Conservation (phyloP, 2,329 filamentous ascomycete species). For the Penicillium paneum region DNA sequence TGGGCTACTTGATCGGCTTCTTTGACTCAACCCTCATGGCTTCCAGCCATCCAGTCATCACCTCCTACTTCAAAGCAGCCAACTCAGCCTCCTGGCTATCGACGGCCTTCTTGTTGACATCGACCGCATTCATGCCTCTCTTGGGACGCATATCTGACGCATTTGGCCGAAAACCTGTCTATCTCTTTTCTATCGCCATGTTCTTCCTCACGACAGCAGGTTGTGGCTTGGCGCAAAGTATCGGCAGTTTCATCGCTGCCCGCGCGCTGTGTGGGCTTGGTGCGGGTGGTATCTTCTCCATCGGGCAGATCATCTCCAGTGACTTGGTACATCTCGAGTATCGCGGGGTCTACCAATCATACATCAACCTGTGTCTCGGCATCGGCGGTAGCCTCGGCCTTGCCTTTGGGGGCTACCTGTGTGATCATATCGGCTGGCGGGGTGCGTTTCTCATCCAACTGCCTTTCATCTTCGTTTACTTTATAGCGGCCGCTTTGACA, state of each 20-base stretch:
- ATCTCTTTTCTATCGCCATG: slow-evolving; percentile 59
- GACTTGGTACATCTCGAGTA: slow-evolving; percentile 73
- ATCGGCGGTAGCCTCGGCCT: slow-evolving; percentile 39
- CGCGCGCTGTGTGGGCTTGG: slow-evolving; percentile 69
- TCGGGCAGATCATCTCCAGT: slow-evolving; percentile 59
- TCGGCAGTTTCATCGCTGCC: slow-evolving; percentile 68
- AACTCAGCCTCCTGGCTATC: slow-evolving; percentile 81
- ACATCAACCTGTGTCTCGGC: slow-evolving; percentile 40
- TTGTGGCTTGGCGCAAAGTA: slow-evolving; percentile 67
- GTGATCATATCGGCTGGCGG: slow-evolving; percentile 42
- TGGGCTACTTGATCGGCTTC: slow-evolving; percentile 55
- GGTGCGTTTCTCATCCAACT: slow-evolving; percentile 50
- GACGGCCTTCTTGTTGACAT: slow-evolving; percentile 73
- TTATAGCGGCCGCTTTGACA: slow-evolving; percentile 25
- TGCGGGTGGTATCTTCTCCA: slow-evolving; percentile 68
- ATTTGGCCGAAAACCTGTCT: slow-evolving; percentile 66
- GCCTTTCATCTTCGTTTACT: slow-evolving; percentile 45
- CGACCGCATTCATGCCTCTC: slow-evolving; percentile 71
- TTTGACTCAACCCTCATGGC: slow-evolving; percentile 82
- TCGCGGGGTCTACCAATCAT: slow-evolving; percentile 43
- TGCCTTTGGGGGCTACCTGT: slow-evolving; percentile 40
- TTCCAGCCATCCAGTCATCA: slow-evolving; percentile 75
- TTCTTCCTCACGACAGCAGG: slow-evolving; percentile 66
- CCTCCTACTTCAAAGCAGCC: slow-evolving; percentile 72
- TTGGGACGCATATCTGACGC: slow-evolving; percentile 72